These are phyloP conservation scores for Rubus parviflorus DNA, from an alignment of 306 rosid species.

Conservation along the genomic window DNA sequence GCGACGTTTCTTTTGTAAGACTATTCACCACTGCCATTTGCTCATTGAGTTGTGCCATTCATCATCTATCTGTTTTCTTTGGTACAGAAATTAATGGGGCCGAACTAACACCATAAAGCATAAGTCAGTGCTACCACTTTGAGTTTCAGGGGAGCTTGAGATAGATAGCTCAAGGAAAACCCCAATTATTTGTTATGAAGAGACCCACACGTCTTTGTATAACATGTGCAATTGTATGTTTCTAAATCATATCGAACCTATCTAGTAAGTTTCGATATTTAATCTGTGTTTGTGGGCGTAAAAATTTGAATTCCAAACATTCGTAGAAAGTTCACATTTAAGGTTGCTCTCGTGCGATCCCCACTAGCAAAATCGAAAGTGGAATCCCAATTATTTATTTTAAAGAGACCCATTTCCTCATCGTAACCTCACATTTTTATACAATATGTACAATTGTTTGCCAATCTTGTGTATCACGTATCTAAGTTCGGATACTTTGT, in stretches of 20 bases:
- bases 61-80: slow-evolving; percentile 9
- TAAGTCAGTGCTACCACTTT: slow-evolving; percentile 1
- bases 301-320: not conserved
- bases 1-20: not conserved
- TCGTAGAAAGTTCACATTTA: not conserved
- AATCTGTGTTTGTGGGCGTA: not conserved
- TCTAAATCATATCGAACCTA: not conserved
- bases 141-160: slow-evolving; percentile 3
- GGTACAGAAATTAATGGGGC: slow-evolving; percentile 18
- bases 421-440: not conserved
- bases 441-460: not conserved
- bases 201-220: slow-evolving; percentile 9
- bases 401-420: not conserved
- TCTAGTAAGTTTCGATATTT: not conserved
- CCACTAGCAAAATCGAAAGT: not conserved
- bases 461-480: no score
- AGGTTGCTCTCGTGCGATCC: not conserved
- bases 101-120: slow-evolving; percentile 1
- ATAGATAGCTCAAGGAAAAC: not conserved
- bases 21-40: slow-evolving; percentile 8
- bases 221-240: not conserved
- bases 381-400: not conserved
- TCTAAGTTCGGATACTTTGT: no score
- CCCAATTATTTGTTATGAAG: not conserved
- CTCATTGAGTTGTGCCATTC: slow-evolving; percentile 22